Base-by-base conservation (phyloP, 805 yeast species). In the Lipomyces yamadae region DNA sequence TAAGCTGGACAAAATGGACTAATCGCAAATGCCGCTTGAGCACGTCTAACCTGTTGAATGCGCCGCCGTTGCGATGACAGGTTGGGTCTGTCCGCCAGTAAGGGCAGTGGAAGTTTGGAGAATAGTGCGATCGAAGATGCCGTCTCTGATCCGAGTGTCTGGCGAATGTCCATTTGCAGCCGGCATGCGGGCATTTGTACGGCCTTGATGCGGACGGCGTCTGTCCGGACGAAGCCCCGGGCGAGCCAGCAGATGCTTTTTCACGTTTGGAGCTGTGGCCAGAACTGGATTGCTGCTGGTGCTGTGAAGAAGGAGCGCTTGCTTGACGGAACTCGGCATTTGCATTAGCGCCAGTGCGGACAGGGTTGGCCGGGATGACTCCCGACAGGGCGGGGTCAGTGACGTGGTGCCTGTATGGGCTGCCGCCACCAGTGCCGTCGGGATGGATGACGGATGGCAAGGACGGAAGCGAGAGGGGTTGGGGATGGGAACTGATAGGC, bases 31-130 rank as follows among this genome's bases (percentile, higher is more conserved):
- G 95, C 56, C 95, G 81, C 71, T 89, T 89, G 69, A 89, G 79
- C 37, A 90, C 93, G 73, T 90, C 95, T 67, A 88, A 77, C 56
- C 95, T 80, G 72, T 86, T 86, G 77, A 90, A 90, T 0, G 91
- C 84, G 15, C 94, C 93, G 29, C 89, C 91, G 70, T 88, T 88
- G 63, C 89, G 81, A 76, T 89, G 95, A 75, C 93, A 89, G 5
- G 89, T 84, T 3, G 88, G 86, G 71, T 87, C 90, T 33, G 82
- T 80, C 63, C 81, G 81, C 90, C 90, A 88, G 77, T 82, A 89
- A 2, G 94, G 94, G 74, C 94, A 89, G 69, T 85, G 88, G 73
- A 86, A 86, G 66, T 82, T 82, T 2, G 93, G 93, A 60, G 84
- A 82, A 55, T 82, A 81, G 74, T 89, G 94, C 2, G 91, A 86